Evolutionary conservation across 805 yeast species (phyloP).

Genomic region (Yarrowia deformans): DNA sequence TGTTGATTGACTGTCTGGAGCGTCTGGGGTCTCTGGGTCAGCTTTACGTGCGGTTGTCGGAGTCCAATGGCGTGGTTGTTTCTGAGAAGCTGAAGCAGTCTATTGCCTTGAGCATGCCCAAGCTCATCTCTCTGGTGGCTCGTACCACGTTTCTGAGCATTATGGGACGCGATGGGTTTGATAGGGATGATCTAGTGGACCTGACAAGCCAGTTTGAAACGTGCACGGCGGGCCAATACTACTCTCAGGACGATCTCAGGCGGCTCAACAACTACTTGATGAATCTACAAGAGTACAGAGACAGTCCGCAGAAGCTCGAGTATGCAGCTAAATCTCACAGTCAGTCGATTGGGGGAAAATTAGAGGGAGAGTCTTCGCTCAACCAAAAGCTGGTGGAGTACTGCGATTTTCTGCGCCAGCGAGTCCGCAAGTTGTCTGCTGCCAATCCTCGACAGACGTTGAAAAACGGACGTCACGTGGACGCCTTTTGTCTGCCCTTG

Average conservation of each 20-base stretch:
- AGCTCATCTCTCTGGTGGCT: constrained; percentile 8
- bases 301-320: not conserved
- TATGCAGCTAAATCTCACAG: not conserved
- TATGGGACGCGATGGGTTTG: not conserved
- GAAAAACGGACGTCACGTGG: constrained; percentile 6
- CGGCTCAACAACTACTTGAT: constrained; percentile 1
- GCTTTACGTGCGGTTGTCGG: not conserved
- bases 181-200: not conserved
- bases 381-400: constrained; percentile 8
- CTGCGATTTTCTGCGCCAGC: constrained; percentile 11
- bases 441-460: not conserved
- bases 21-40: not conserved
- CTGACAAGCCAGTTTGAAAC: not conserved
- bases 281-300: not conserved
- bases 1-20: not conserved
- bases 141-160: constrained; percentile 15
- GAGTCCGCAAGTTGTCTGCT: constrained; percentile 19
- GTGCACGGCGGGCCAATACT: not conserved
- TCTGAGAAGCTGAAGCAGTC: constrained; percentile 10
- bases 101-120: not conserved
- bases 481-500: constrained; percentile 15
- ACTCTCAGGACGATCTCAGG: not conserved
- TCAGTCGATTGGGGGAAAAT: constrained; percentile 1
- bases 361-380: constrained; percentile 19
- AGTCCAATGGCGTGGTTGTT: constrained; percentile 12